phyloP scores from a whole-genome alignment of 1,139 yeast genomes.

The Candida albicans region DNA sequence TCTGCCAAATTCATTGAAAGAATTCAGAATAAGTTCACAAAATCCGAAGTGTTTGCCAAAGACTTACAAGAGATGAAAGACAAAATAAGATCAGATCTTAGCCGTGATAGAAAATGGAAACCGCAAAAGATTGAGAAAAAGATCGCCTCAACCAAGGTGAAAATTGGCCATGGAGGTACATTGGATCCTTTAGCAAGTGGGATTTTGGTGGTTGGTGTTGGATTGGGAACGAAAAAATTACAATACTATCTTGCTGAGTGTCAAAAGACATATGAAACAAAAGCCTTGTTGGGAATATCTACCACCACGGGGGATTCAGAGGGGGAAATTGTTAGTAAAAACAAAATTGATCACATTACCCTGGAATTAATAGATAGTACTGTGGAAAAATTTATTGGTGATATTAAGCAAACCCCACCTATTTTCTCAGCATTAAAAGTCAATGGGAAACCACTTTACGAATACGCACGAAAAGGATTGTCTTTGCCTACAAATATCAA shows the following conservation, averaged over 20 bases:
- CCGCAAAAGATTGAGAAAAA: constrained; percentile 46
- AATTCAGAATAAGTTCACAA: constrained; percentile 62
- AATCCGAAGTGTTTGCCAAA: constrained; percentile 56
- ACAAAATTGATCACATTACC: constrained; percentile 58
- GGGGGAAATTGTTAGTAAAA: constrained; percentile 71
- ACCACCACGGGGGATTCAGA: constrained; percentile 95
- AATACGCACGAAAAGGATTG: constrained; percentile 86
- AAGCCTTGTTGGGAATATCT: constrained; percentile 82
- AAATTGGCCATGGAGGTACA: constrained; percentile 98
- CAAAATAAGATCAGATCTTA: constrained; percentile 35
- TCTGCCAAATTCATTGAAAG: constrained; percentile 72
- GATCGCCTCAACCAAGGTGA: constrained; percentile 56
- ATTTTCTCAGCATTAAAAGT: constrained; percentile 91
- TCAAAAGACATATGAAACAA: constrained; percentile 75
- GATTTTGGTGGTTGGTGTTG: constrained; percentile 86
- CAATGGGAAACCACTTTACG: constrained; percentile 92
- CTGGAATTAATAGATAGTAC: constrained; percentile 51
- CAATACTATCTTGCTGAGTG: constrained; percentile 71
- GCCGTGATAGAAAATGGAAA: constrained; percentile 49
- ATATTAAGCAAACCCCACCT: constrained; percentile 88
- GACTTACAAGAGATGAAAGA: constrained; percentile 48
- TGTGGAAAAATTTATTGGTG: constrained; percentile 69
- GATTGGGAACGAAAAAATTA: constrained; percentile 81
- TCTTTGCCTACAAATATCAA: constrained; percentile 83
- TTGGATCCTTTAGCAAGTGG: constrained; percentile 95